Conservation (phyloP, 2,329 filamentous ascomycete genomes). For the Amauroascus niger region DNA sequence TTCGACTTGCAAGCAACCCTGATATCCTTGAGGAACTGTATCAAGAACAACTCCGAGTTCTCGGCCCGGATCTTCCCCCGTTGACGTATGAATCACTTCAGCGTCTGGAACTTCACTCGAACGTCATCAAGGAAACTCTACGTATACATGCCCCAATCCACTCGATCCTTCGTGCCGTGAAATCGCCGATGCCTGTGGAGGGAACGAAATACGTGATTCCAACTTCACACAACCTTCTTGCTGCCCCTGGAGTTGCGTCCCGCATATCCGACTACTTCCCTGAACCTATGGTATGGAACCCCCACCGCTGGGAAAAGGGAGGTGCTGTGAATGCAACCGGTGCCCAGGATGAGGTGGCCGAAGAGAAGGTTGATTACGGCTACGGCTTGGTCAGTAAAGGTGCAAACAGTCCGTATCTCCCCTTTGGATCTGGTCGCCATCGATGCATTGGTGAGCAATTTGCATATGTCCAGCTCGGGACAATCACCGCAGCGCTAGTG, state of each 20-base stretch:
- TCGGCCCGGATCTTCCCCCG: conserved; percentile 65
- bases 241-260: conserved; percentile 73
- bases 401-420: conserved; percentile 77
- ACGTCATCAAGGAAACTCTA: conserved; percentile 84
- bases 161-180: conserved; percentile 88
- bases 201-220: conserved; percentile 78
- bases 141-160: conserved; percentile 88
- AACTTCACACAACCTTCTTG: conserved; percentile 67
- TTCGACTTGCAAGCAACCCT: conserved; percentile 67
- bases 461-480: conserved; percentile 83
- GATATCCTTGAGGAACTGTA: conserved; percentile 75
- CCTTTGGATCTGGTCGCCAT: conserved; percentile 87
- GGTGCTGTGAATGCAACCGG: conserved; percentile 36
- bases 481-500: conserved; percentile 68
- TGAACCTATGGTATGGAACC: conserved; percentile 73
- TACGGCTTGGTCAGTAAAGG: conserved; percentile 91
- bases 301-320: conserved; percentile 74
- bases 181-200: conserved; percentile 72
- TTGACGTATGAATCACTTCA: conserved; percentile 68
- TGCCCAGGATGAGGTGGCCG: conserved; percentile 43
- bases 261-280: conserved; percentile 67
- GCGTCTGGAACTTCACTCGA: conserved; percentile 69
- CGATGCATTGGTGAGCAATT: conserved; percentile 96
- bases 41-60: conserved; percentile 63
- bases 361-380: conserved; percentile 82